phyloP scores from a whole-genome alignment of 257 asterid genomes.

The Lantana camara region DNA sequence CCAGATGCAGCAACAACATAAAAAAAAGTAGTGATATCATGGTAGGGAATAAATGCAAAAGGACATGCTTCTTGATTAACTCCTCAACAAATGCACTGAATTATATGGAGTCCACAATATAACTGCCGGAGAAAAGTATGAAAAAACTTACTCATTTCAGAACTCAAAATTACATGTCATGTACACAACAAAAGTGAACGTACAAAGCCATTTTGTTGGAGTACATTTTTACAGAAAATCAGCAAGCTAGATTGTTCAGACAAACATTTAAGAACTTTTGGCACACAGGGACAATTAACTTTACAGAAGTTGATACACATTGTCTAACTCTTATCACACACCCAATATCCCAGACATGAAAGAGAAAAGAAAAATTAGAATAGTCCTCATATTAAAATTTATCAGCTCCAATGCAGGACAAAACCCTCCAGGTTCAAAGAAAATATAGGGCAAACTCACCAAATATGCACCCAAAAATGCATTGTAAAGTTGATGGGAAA shows the following conservation, averaged over 20 bases:
- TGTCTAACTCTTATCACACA: neutral
- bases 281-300: neutral
- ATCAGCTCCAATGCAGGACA: slow-evolving; percentile 12
- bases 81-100: neutral
- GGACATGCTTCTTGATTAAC: neutral
- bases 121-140: slow-evolving; percentile 2
- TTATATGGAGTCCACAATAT: neutral
- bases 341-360: slow-evolving; percentile 25
- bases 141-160: neutral
- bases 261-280: slow-evolving; percentile 1
- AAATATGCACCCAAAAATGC: slow-evolving; percentile 90
- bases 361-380: slow-evolving; percentile 7
- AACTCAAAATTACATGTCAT: slow-evolving; percentile 12
- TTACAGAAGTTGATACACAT: neutral
- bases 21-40: slow-evolving; percentile 1
- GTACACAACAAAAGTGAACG: slow-evolving; percentile 15
- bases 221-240: neutral
- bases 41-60: neutral
- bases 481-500: slow-evolving; percentile 92
- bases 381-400: slow-evolving; percentile 13
- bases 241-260: neutral
- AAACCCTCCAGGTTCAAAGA: slow-evolving; percentile 14
- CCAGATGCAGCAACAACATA: neutral
- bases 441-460: slow-evolving; percentile 50
- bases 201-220: neutral